A percentile compares a stretch with the other conserved stretches of the same genome.
These are phyloP conservation scores for Talaromyces nanjingensis DNA, from an alignment of 495 filamentous ascomycete species.

Conservation along the genomic window DNA sequence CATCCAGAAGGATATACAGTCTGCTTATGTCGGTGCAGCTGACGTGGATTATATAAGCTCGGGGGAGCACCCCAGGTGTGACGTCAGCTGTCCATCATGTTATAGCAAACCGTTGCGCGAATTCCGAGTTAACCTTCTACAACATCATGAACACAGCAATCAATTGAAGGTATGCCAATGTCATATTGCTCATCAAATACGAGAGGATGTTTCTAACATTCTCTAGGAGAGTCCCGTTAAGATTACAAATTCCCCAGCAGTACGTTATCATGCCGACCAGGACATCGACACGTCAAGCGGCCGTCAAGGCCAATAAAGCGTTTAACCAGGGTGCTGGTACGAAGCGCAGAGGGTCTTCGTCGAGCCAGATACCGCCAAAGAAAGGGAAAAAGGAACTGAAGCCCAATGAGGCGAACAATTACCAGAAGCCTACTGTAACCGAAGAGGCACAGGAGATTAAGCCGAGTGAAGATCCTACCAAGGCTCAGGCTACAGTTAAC, in stretches of 20 bases:
- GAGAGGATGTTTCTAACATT: constrained; percentile 4
- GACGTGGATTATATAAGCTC: constrained; percentile 1
- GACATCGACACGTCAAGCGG: constrained; percentile 37
- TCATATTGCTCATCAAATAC: neutral
- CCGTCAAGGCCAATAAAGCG: constrained; percentile 40
- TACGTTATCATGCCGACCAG: constrained; percentile 15
- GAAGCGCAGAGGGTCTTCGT: constrained; percentile 28
- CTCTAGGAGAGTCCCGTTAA: constrained; percentile 1
- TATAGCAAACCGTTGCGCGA: neutral
- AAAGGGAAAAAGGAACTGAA: constrained; percentile 25
- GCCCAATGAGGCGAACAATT: neutral
- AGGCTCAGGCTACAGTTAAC: constrained; percentile 4
- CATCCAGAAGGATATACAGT: neutral
- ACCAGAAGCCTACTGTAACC: constrained; percentile 6
- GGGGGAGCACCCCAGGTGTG: constrained; percentile 10
- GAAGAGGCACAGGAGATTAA: constrained; percentile 2
- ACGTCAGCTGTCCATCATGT: constrained; percentile 21
- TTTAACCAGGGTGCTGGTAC: constrained; percentile 23
- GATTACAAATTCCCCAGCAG: neutral
- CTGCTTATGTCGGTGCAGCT: neutral
- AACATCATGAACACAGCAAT: neutral
- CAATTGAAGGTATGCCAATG: neutral
- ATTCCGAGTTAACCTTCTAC: neutral
- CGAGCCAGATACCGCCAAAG: constrained; percentile 23
- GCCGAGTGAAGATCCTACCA: neutral